Base-by-base conservation (phyloP, 345 rosid genomes). In the Toxicodendron radicans region DNA sequence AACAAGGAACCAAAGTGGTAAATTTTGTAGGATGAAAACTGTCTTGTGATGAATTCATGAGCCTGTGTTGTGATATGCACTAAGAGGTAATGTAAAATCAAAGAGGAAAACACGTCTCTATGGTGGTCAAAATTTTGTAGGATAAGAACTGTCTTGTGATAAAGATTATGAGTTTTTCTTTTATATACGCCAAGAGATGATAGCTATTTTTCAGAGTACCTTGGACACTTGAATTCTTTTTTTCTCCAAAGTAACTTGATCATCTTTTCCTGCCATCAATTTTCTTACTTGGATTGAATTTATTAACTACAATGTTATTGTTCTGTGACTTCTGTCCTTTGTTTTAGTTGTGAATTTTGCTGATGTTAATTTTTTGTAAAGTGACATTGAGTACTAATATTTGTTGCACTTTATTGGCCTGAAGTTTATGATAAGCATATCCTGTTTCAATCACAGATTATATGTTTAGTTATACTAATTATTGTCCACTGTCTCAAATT, bases 61-160 rank as follows among this genome's bases (percentile, higher is more conserved):
- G 51, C 75, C 24, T 38, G 32, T n/a, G 48, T 71, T 51, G 17
- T 16, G 20, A 38, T 38, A 38, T 38, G 8, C 7, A 5, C 54
- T 13, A 51, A 51, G 54, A 14, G 64, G 35, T 6, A 68, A 75
- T 56, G 75, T 68, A 73, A 85, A 84, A 76, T 65, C 78, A 48
- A 80, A 81, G 83, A 91, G 80, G 87, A 80, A 86, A 53, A 8
- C 78, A 82, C 76, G 94, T 86, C 56, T 82, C 89, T 56, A 91
- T 86, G 86, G 90, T 93, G 35, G 85, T 95, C 38, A 89, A 82
- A 89, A 82, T 78, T 91, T 90, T 81, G 78, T 70, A n/a, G 91
- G 90, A 66, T 88, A 79, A 82, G 56, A 51, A 41, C 24, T 33
- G 61, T 41, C 11, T 24, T 24, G 45, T 45, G 71, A 49, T 45